phyloP scores from a whole-genome alignment of 2,329 filamentous ascomycete species.

The Epichloe hybrida region DNA sequence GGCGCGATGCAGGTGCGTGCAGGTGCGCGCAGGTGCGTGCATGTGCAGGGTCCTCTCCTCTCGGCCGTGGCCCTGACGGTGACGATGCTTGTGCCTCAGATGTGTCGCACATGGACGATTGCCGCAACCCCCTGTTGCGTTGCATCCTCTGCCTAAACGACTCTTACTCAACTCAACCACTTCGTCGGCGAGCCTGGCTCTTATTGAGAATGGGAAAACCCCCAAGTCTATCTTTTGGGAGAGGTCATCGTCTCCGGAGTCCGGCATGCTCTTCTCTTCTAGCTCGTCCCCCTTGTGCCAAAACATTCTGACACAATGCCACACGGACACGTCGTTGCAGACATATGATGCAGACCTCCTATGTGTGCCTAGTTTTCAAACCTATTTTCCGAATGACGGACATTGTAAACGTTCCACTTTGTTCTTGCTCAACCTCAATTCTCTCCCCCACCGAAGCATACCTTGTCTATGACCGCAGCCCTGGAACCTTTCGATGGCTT shows the following conservation, averaged over 20 bases:
- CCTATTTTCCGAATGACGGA: background rate
- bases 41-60: conserved; percentile 4
- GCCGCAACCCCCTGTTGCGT: conserved; percentile 11
- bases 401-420: background rate
- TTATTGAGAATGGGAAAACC: background rate
- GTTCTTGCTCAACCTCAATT: background rate
- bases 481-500: background rate
- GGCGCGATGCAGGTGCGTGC: too few species aligned
- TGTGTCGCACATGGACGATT: conserved; percentile 32
- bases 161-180: background rate
- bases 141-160: conserved; percentile 4
- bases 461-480: background rate
- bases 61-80: conserved; percentile 4
- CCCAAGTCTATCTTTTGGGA: background rate
- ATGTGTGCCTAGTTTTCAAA: background rate
- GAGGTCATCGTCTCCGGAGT: background rate
- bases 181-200: background rate
- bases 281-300: conserved; percentile 1
- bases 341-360: background rate
- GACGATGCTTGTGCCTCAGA: conserved; percentile 26
- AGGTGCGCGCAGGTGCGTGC: background rate
- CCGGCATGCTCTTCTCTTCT: conserved; percentile 4
- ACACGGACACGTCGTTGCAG: background rate
- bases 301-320: background rate
- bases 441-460: background rate